phyloP scores from a whole-genome alignment of 2,329 filamentous ascomycete species.

The Colletotrichum sp. region DNA sequence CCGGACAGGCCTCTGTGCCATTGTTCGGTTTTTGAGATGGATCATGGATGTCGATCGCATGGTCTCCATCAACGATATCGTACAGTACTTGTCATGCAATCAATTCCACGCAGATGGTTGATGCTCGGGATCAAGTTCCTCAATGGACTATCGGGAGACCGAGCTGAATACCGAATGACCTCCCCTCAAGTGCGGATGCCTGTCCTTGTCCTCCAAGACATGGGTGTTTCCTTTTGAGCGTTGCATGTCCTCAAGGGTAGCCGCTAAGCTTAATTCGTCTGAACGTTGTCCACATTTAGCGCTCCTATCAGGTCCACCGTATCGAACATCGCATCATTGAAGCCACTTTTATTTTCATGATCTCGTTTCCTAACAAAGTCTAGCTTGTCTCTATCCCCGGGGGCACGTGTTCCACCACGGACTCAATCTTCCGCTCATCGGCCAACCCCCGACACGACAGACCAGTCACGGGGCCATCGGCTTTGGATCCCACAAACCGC shows the following conservation, averaged over 20 bases:
- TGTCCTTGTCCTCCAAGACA: neutral
- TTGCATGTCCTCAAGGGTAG: neutral
- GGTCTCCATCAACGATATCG: neutral
- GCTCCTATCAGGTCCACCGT: neutral
- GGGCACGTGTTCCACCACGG: neutral
- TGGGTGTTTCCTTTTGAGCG: neutral
- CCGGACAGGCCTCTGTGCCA: neutral
- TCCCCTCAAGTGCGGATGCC: neutral
- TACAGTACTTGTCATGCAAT: neutral
- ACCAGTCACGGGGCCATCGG: neutral
- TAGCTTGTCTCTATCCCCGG: neutral
- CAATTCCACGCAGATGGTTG: neutral
- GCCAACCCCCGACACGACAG: neutral
- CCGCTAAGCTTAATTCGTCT: slow-evolving; percentile 9
- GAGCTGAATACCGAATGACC: neutral
- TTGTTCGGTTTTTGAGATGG: neutral
- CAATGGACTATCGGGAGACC: neutral
- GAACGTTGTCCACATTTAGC: neutral
- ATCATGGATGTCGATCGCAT: neutral
- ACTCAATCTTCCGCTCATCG: neutral
- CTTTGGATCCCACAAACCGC: neutral
- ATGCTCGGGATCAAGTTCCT: neutral
- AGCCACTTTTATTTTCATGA: neutral
- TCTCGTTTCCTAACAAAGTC: neutral
- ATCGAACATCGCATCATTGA: neutral